Conservation (phyloP, 345 rosid species). For the Euphorbia peplus region DNA sequence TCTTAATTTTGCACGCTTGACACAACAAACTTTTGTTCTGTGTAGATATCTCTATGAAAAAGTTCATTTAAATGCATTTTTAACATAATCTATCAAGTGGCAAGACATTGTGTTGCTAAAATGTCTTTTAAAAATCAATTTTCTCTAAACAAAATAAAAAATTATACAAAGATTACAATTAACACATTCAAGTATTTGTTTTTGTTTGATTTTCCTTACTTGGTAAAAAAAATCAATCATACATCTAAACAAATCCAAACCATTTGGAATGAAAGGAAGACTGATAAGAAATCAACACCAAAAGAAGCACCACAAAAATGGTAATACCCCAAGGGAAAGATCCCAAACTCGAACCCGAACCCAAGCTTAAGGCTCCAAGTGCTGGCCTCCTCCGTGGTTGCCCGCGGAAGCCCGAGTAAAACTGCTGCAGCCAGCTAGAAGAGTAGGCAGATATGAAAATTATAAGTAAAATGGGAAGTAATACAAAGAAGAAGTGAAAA, state of each 20-base stretch:
- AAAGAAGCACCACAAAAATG: slow-evolving; percentile 32
- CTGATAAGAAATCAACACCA: slow-evolving; percentile 46
- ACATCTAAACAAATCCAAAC: slow-evolving; percentile 38
- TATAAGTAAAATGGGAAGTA: slow-evolving; percentile 37
- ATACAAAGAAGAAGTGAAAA: slow-evolving; percentile 37
- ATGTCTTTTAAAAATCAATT: too few species aligned
- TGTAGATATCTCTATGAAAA: too few species aligned
- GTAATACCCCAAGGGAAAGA: slow-evolving; percentile 47
- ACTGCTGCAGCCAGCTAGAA: slow-evolving; percentile 14
- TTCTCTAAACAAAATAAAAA: too few species aligned
- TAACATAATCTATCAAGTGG: too few species aligned
- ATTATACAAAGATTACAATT: too few species aligned
- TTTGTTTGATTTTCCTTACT: too few species aligned
- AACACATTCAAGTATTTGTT: too few species aligned
- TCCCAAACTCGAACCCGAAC: slow-evolving; percentile 1
- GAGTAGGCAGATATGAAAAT: slow-evolving; percentile 31
- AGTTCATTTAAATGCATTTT: too few species aligned
- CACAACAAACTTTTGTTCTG: too few species aligned
- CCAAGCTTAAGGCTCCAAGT: not conserved
- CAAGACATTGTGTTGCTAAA: too few species aligned
- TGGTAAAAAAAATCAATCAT: not conserved
- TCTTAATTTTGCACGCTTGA: too few species aligned
- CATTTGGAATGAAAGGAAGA: slow-evolving; percentile 54
- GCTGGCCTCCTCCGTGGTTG: not conserved
- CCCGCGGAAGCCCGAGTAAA: slow-evolving; percentile 17